Evolutionary conservation across 2,329 filamentous ascomycete genomes (phyloP).

Genomic region (Paecilomyces sp.): DNA sequence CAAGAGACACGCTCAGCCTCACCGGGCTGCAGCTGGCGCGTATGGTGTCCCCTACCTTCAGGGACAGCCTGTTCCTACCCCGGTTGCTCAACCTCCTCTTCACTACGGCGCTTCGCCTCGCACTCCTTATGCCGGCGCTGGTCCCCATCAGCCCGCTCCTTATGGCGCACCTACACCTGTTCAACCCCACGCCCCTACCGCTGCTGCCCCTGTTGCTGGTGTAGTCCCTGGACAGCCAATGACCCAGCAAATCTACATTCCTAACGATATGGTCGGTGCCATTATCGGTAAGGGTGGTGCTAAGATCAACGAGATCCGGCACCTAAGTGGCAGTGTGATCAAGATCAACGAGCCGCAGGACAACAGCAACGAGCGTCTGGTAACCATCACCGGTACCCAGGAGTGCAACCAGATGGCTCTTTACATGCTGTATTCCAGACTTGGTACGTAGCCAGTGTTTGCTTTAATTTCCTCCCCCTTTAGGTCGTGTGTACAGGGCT

Average conservation of each 20-base stretch:
- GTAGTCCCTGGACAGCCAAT: conserved; percentile 74
- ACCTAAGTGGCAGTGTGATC: conserved; percentile 94
- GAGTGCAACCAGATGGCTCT: conserved; percentile 99
- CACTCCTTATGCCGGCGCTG: conserved; percentile 68
- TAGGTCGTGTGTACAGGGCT: background rate
- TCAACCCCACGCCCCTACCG: conserved; percentile 60
- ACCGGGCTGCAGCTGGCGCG: conserved; percentile 67
- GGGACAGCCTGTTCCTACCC: conserved; percentile 49
- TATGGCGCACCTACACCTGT: conserved; percentile 57
- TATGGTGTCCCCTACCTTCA: conserved; percentile 69
- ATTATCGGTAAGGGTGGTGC: conserved; percentile 98
- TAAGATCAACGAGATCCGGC: conserved; percentile 98
- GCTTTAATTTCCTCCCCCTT: background rate
- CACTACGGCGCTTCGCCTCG: conserved; percentile 74
- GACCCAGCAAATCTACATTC: conserved; percentile 98
- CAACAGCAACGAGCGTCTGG: conserved; percentile 95
- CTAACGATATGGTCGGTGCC: conserved; percentile 98
- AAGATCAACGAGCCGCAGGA: conserved; percentile 99
- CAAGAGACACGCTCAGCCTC: conserved; percentile 63
- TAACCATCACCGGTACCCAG: conserved; percentile 94
- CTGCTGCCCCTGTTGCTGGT: conserved; percentile 58
- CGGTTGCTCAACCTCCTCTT: conserved; percentile 58
- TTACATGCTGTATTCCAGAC: conserved; percentile 96
- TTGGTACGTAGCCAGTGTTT: conserved; percentile 55
- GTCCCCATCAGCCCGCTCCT: conserved; percentile 68